Evolutionary conservation across 2,329 filamentous ascomycete genomes (phyloP).

Genomic region (Scytalidium lignicola): DNA sequence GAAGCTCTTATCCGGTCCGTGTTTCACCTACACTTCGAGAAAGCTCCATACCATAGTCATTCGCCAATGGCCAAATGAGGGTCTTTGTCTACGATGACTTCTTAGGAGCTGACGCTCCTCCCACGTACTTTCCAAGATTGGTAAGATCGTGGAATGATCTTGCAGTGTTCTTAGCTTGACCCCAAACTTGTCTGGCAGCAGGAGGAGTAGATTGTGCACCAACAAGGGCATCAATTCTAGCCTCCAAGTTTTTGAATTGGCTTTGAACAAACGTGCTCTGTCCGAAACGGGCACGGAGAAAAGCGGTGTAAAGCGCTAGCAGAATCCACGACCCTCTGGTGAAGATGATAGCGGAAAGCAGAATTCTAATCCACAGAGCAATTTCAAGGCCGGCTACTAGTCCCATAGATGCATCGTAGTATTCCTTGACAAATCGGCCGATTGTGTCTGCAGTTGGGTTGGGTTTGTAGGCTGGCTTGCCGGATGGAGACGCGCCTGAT

Average conservation of each 20-base stretch:
- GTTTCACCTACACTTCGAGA: not conserved
- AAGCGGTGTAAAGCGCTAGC: slow-evolving; percentile 78
- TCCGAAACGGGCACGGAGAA: slow-evolving; percentile 82
- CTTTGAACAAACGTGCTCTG: slow-evolving; percentile 93
- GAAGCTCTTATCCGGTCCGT: not conserved
- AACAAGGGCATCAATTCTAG: slow-evolving; percentile 73
- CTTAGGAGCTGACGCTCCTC: slow-evolving; percentile 46
- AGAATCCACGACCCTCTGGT: slow-evolving; percentile 88
- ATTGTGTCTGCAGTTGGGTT: slow-evolving; percentile 71
- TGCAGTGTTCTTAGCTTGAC: slow-evolving; percentile 65
- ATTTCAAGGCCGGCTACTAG: slow-evolving; percentile 88
- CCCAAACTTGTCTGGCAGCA: slow-evolving; percentile 73
- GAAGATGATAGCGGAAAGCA: slow-evolving; percentile 80
- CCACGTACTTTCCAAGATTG: slow-evolving; percentile 69
- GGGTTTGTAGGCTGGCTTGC: slow-evolving; percentile 47
- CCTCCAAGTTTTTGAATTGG: slow-evolving; percentile 66
- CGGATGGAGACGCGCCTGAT: slow-evolving; percentile 49
- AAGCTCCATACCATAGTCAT: not conserved
- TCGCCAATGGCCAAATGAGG: not conserved
- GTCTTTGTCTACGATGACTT: slow-evolving; percentile 38
- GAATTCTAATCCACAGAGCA: slow-evolving; percentile 74
- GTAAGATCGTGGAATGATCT: slow-evolving; percentile 75
- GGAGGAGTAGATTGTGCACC: slow-evolving; percentile 85
- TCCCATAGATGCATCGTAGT: slow-evolving; percentile 95
- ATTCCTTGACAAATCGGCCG: slow-evolving; percentile 91